Percentiles rank a stretch among this genome's conserved stretches.
Conservation (phyloP, 1,284 basidiomycete genomes). For the Violaceomyces palustris region DNA sequence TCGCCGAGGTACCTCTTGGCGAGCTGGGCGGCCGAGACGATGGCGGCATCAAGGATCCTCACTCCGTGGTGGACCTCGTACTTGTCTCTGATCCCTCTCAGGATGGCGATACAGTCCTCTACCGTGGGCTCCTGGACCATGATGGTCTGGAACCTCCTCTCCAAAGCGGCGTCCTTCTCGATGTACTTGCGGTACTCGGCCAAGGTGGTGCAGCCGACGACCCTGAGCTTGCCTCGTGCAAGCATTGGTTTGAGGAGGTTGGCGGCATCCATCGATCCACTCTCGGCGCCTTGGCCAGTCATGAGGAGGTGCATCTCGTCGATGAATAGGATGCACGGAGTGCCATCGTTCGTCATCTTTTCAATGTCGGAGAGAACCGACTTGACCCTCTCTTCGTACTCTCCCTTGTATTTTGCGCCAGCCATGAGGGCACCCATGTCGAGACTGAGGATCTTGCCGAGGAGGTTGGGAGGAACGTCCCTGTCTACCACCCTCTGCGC, state of each 20-base stretch:
- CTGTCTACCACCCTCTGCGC: slow-evolving; percentile 93
- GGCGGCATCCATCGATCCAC: slow-evolving; percentile 48
- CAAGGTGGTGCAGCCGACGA: slow-evolving; percentile 89
- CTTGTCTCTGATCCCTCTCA: slow-evolving; percentile 82
- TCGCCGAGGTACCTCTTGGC: slow-evolving; percentile 81
- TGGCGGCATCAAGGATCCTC: slow-evolving; percentile 77
- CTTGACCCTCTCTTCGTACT: slow-evolving; percentile 97
- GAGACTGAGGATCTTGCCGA: slow-evolving; percentile 70
- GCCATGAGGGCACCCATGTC: slow-evolving; percentile 96
- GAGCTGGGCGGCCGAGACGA: slow-evolving; percentile 84
- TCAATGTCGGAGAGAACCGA: slow-evolving; percentile 84
- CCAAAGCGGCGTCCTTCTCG: slow-evolving; percentile 79
- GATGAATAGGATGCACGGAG: slow-evolving; percentile 85
- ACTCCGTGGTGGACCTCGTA: slow-evolving; percentile 61
- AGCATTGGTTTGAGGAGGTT: slow-evolving; percentile 54
- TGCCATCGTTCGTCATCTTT: slow-evolving; percentile 77
- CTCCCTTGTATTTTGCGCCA: slow-evolving; percentile 90
- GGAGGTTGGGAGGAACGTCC: slow-evolving; percentile 83
- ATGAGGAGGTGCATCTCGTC: slow-evolving; percentile 64
- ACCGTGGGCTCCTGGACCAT: slow-evolving; percentile 87
- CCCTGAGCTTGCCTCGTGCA: slow-evolving; percentile 78
- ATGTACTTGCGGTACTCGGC: slow-evolving; percentile 93
- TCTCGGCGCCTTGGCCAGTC: slow-evolving; percentile 42
- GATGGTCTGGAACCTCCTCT: slow-evolving; percentile 86
- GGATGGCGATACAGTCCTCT: slow-evolving; percentile 83